Evolutionary conservation across 2,329 filamentous ascomycete genomes (phyloP).

Genomic region (Botryotinia narcissicola): DNA sequence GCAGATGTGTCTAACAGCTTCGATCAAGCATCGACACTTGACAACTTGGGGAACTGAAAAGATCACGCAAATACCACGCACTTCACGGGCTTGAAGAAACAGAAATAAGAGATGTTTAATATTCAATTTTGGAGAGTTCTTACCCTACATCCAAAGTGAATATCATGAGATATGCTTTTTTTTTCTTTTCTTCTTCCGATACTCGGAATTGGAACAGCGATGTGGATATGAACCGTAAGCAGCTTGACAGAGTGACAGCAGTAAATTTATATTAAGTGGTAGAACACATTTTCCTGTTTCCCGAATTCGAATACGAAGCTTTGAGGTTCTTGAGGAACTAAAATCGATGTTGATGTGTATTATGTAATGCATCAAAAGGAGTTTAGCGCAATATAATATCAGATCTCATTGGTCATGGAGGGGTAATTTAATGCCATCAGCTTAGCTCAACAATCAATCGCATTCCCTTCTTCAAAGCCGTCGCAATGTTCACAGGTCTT

Average conservation of each 20-base stretch:
- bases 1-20: neutral
- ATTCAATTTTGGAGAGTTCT: neutral
- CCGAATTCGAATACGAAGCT: neutral
- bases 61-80: neutral
- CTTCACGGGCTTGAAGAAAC: neutral
- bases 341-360: neutral
- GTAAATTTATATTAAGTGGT: no score
- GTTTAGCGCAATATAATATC: neutral
- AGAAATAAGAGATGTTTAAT: neutral
- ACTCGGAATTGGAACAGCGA: no score
- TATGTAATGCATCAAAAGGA: neutral
- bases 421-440: constrained; percentile 6
- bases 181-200: neutral
- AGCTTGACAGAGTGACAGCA: no score
- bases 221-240: neutral
- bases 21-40: neutral
- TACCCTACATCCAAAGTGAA: neutral
- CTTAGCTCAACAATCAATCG: neutral
- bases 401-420: constrained; percentile 9
- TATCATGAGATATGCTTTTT: neutral
- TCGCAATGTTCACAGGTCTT: constrained; percentile 87
- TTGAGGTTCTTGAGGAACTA: neutral
- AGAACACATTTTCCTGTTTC: neutral
- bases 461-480: neutral
- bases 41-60: neutral